These are phyloP conservation scores for Lactifluus piperatus DNA, from an alignment of 768 basidiomycete species.

Conservation along the genomic window DNA sequence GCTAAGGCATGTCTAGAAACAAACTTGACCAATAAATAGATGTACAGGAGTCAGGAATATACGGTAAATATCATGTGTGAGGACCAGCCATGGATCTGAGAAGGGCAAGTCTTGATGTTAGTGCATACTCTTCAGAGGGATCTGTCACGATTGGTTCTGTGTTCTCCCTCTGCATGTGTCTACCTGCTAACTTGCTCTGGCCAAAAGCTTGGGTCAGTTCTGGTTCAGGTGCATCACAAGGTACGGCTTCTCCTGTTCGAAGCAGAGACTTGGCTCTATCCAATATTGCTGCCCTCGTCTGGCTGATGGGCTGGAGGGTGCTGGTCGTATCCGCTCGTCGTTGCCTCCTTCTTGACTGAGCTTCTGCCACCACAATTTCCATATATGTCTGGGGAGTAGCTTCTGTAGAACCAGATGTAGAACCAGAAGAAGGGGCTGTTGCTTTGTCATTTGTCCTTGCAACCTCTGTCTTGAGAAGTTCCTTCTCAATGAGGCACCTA, in stretches of 20 bases:
- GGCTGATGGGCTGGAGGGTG: conserved; percentile 13
- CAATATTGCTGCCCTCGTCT: conserved; percentile 16
- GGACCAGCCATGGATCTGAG: conserved; percentile 11
- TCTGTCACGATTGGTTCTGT: neutral
- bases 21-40: neutral
- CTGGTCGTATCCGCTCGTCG: neutral
- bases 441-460: neutral
- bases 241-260: neutral
- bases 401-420: neutral
- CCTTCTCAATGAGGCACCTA: conserved; percentile 40
- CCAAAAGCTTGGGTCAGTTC: conserved; percentile 23
- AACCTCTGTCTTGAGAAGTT: conserved; percentile 25
- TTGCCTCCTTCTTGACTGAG: conserved; percentile 11
- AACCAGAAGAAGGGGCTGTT: neutral
- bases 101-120: conserved; percentile 9
- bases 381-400: conserved; percentile 11
- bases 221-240: conserved; percentile 3
- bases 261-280: conserved; percentile 20
- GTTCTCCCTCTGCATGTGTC: neutral
- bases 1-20: neutral
- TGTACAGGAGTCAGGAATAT: neutral
- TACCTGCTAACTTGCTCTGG: conserved; percentile 19
- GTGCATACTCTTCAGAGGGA: conserved; percentile 1
- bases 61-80: neutral
- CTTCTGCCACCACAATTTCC: conserved; percentile 15